These are phyloP conservation scores for Pseudocercospora pini-densiflorae DNA, from an alignment of 2,329 filamentous ascomycete genomes.

Conservation along the genomic window DNA sequence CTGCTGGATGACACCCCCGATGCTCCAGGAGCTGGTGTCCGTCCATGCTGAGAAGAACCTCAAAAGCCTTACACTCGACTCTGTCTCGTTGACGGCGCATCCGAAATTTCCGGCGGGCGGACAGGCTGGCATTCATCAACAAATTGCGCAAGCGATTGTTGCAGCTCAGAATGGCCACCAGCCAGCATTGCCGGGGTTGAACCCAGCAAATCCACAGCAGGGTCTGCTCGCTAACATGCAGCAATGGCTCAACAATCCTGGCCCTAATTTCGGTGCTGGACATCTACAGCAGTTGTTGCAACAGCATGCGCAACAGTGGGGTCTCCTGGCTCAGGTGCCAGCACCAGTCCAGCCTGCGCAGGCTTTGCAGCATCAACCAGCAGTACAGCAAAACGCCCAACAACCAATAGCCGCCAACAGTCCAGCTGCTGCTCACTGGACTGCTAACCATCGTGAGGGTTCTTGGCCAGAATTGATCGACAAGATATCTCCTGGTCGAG, in stretches of 20 bases:
- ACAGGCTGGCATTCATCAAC: conserved; percentile 14
- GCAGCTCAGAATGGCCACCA: background rate
- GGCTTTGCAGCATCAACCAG: conserved; percentile 1
- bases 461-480: conserved; percentile 59
- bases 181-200: background rate
- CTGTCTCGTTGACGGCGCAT: conserved; percentile 65
- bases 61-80: conserved; percentile 62
- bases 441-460: conserved; percentile 44
- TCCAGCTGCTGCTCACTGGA: conserved; percentile 37
- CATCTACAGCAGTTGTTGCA: conserved; percentile 17
- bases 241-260: conserved; percentile 14
- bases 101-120: conserved; percentile 28
- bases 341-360: background rate
- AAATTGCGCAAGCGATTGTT: conserved; percentile 19
- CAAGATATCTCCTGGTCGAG: conserved; percentile 54
- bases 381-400: background rate
- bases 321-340: background rate
- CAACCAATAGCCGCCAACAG: background rate
- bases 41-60: conserved; percentile 55
- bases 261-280: background rate
- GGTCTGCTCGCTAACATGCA: conserved; percentile 9
- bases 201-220: conserved; percentile 8
- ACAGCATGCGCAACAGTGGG: conserved; percentile 16
- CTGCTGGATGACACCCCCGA: conserved; percentile 68
- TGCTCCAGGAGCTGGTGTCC: conserved; percentile 58